A percentile compares a stretch with the other conserved stretches of the same genome.
Conservation (phyloP, 139 green algal genomes). For the Pleodorina starrii region DNA sequence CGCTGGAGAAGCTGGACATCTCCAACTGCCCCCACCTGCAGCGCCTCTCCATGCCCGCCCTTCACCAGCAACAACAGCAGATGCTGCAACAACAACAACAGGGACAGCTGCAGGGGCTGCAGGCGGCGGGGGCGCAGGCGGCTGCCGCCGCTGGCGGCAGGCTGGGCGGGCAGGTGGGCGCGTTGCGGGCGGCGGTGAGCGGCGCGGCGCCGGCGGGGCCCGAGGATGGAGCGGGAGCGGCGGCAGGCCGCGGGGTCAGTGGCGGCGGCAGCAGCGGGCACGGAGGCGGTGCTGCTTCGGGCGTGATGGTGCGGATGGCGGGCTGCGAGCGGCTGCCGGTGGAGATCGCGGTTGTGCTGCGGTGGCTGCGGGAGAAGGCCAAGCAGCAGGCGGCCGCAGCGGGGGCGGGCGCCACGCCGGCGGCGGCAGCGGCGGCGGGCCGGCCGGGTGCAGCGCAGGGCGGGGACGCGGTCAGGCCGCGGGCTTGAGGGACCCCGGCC, state of each 20-base stretch:
- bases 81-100: neutral
- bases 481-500: neutral
- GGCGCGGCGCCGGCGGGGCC: neutral
- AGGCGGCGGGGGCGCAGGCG: neutral
- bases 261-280: neutral
- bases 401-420: neutral
- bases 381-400: neutral
- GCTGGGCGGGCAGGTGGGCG: neutral
- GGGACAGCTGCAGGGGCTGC: neutral
- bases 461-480: neutral
- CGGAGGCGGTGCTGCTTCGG: neutral
- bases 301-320: conserved; percentile 36
- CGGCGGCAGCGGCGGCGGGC: neutral
- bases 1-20: conserved; percentile 41
- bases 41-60: conserved; percentile 11
- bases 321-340: conserved; percentile 38
- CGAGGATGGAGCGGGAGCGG: neutral
- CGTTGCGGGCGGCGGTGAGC: neutral
- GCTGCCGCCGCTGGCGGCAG: neutral
- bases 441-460: neutral
- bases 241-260: neutral
- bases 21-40: conserved; percentile 37
- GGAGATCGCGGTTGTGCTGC: conserved; percentile 23
- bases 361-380: conserved; percentile 28
- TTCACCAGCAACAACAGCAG: neutral